These are phyloP conservation scores for Zarea fungicola DNA, from an alignment of 2,329 filamentous ascomycete genomes.

Conservation along the genomic window DNA sequence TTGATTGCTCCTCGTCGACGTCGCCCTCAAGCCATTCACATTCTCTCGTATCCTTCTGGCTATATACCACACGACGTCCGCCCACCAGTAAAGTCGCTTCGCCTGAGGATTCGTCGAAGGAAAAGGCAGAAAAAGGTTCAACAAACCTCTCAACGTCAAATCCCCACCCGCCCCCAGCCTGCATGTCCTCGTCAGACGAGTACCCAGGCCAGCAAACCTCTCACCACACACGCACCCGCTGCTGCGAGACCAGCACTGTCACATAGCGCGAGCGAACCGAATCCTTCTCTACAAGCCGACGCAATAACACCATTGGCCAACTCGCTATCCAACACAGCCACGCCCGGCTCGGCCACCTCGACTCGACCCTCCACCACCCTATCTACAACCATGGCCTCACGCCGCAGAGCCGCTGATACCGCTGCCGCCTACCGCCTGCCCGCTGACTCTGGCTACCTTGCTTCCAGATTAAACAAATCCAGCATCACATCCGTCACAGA, in stretches of 20 bases:
- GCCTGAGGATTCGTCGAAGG: not conserved
- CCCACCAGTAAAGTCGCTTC: slow-evolving; percentile 28
- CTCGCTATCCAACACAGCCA: not conserved
- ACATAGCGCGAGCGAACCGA: not conserved
- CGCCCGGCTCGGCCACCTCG: too few relatives aligned
- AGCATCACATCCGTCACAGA: slow-evolving; percentile 50
- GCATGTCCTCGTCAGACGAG: not conserved
- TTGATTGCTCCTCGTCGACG: slow-evolving; percentile 35
- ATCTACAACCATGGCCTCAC: slow-evolving; percentile 3
- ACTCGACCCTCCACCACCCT: not conserved
- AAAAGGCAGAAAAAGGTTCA: not conserved
- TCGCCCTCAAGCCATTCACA: slow-evolving; percentile 38
- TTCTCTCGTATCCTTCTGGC: slow-evolving; percentile 36
- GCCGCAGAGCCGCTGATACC: not conserved
- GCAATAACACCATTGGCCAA: not conserved
- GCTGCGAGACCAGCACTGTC: not conserved
- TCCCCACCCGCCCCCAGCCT: not conserved
- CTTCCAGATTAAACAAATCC: slow-evolving; percentile 40
- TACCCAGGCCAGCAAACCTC: not conserved
- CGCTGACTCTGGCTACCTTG: slow-evolving; percentile 1
- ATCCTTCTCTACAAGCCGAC: not conserved
- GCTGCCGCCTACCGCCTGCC: slow-evolving; percentile 2
- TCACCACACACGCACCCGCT: not conserved
- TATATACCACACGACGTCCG: slow-evolving; percentile 42
- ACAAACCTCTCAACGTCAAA: not conserved